Percentiles rank a stretch among this genome's conserved stretches.
These are phyloP conservation scores for Spizellomyces sp. DNA, from an alignment of 192 early-diverging fungal genomes.

Conservation along the genomic window DNA sequence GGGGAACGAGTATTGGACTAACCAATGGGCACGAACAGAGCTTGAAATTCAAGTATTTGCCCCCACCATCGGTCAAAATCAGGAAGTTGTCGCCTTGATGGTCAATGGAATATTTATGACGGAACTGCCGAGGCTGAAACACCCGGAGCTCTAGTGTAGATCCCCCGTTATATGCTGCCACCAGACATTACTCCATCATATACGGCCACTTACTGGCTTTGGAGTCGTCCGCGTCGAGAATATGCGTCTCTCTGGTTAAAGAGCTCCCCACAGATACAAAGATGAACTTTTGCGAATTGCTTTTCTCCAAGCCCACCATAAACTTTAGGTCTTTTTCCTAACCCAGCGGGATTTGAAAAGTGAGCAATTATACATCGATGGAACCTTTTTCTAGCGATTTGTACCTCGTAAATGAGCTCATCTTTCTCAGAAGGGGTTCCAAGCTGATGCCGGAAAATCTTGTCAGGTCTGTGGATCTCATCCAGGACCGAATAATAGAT, in stretches of 20 bases:
- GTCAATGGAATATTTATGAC: constrained; percentile 45
- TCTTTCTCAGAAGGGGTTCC: constrained; percentile 31
- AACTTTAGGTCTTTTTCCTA: constrained; percentile 50
- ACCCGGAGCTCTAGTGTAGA: constrained; percentile 12
- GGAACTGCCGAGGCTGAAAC: constrained; percentile 39
- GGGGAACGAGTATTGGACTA: too few relatives aligned
- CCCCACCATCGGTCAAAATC: constrained; percentile 45
- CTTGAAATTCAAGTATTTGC: constrained; percentile 48
- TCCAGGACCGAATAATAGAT: constrained; percentile 43
- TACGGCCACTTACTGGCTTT: constrained; percentile 15
- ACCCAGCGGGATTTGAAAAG: too few relatives aligned
- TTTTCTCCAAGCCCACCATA: constrained; percentile 30
- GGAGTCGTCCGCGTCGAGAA: constrained; percentile 29
- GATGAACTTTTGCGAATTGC: constrained; percentile 40
- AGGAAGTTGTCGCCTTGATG: constrained; percentile 49
- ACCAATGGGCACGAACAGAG: constrained; percentile 33
- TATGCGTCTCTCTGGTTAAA: constrained; percentile 37
- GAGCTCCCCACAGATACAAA: constrained; percentile 24
- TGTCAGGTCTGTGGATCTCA: constrained; percentile 36
- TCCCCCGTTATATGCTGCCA: too few relatives aligned
- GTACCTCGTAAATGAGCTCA: constrained; percentile 28
- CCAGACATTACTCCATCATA: neutral
- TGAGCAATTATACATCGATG: too few relatives aligned
- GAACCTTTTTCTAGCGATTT: neutral
- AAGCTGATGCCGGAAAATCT: constrained; percentile 34